phyloP scores from a whole-genome alignment of 1,284 basidiomycete species.

The Ustilago sp. region DNA sequence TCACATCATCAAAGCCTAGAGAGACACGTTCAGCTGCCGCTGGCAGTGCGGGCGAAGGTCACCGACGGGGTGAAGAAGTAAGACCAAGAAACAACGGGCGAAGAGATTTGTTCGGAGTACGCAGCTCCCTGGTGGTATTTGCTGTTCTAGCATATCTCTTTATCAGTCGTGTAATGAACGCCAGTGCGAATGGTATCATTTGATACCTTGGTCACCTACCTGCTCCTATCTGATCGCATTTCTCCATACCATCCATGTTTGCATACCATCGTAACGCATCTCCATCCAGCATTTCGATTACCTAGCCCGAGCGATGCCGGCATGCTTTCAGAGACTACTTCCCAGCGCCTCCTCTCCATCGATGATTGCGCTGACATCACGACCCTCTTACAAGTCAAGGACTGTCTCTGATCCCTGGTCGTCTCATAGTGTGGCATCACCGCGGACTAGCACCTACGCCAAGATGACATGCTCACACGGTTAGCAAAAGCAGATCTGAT shows the following conservation, averaged over 20 bases:
- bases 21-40: neutral
- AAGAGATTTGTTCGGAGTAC: conserved; percentile 42
- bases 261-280: conserved; percentile 1
- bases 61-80: conserved; percentile 15
- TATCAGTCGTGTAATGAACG: conserved; percentile 52
- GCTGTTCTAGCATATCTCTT: conserved; percentile 58
- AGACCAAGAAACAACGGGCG: conserved; percentile 24
- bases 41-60: neutral
- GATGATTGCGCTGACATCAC: neutral
- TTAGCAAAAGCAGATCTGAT: neutral
- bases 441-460: neutral
- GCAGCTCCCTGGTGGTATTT: conserved; percentile 49
- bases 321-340: neutral
- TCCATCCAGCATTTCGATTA: neutral
- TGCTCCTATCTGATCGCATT: conserved; percentile 3
- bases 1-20: neutral
- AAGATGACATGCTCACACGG: neutral
- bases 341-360: neutral
- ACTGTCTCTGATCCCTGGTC: no score
- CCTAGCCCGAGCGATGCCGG: neutral
- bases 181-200: conserved; percentile 44
- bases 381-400: no score
- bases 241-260: conserved; percentile 8
- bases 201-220: conserved; percentile 9
- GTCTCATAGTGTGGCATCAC: neutral